phyloP scores from a whole-genome alignment of 441 rosid genomes.

The Pelargonium cotyledonis region DNA sequence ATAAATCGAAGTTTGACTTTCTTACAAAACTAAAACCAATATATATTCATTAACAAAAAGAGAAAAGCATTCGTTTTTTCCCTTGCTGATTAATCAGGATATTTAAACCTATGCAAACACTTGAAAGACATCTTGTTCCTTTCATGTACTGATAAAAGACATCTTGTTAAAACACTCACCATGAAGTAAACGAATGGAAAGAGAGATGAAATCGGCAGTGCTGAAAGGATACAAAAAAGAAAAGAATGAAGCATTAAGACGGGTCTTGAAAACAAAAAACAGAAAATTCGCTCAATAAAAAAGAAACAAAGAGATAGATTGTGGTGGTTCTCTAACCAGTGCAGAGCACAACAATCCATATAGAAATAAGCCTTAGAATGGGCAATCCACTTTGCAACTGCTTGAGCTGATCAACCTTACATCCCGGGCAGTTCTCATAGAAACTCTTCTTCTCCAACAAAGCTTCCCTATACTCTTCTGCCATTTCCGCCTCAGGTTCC shows the following conservation, averaged over 20 bases:
- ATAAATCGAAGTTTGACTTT: too few species aligned
- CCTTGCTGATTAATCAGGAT: too few species aligned
- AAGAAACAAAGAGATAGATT: too few species aligned
- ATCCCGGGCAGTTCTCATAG: neutral
- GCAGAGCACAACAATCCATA: neutral
- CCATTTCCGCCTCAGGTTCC: too few species aligned
- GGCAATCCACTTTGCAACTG: neutral
- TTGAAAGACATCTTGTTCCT: neutral
- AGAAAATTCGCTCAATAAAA: too few species aligned
- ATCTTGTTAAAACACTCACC: constrained; percentile 18
- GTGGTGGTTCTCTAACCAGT: neutral
- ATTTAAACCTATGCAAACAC: too few species aligned
- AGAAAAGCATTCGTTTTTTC: too few species aligned
- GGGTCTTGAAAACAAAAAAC: too few species aligned
- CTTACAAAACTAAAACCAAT: too few species aligned
- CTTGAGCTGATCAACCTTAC: constrained; percentile 5
- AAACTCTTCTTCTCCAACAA: neutral
- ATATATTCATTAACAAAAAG: too few species aligned
- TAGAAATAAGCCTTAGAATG: neutral
- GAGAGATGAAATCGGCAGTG: constrained; percentile 19
- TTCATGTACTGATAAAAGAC: too few species aligned
- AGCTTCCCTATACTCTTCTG: too few species aligned
- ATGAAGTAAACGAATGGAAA: constrained; percentile 25
- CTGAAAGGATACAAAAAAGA: constrained; percentile 10
- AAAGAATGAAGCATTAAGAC: neutral